A percentile compares a stretch with the other conserved stretches of the same genome.
These are phyloP conservation scores for Phytophthora pini DNA, from an alignment of 352 stramenopile genomes.

Conservation along the genomic window DNA sequence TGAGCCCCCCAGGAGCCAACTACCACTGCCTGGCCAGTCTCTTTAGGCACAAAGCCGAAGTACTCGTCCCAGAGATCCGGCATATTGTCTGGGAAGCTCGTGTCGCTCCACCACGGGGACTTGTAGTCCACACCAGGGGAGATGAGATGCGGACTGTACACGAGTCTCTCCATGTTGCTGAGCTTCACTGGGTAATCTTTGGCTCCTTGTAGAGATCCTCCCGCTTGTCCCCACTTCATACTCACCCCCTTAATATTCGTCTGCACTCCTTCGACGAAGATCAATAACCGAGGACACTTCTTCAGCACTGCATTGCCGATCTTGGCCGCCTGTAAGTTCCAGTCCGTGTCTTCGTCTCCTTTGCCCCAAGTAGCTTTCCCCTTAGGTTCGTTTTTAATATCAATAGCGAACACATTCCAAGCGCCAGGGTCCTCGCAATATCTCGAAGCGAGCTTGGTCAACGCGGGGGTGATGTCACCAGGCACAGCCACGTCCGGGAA, in stretches of 20 bases:
- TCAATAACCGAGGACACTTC: slow-evolving; percentile 62
- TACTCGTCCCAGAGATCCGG: slow-evolving; percentile 65
- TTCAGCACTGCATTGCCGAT: slow-evolving; percentile 76
- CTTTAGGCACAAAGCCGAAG: slow-evolving; percentile 70
- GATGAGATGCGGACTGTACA: slow-evolving; percentile 76
- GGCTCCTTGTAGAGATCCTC: slow-evolving; percentile 61
- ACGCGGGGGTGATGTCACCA: slow-evolving; percentile 58
- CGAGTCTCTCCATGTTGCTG: slow-evolving; percentile 71
- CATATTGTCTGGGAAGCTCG: slow-evolving; percentile 75
- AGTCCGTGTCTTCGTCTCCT: slow-evolving; percentile 69
- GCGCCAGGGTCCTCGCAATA: slow-evolving; percentile 66
- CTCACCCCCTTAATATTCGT: slow-evolving; percentile 66
- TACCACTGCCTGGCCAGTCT: slow-evolving; percentile 63
- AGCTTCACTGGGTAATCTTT: slow-evolving; percentile 72
- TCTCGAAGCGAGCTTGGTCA: slow-evolving; percentile 58
- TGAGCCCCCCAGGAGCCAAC: slow-evolving; percentile 73
- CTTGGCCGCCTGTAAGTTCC: slow-evolving; percentile 60
- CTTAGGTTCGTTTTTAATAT: slow-evolving; percentile 86
- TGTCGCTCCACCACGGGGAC: slow-evolving; percentile 65
- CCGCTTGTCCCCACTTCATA: slow-evolving; percentile 65
- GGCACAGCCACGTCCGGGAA: slow-evolving; percentile 68
- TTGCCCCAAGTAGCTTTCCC: slow-evolving; percentile 71
- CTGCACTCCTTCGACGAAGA: slow-evolving; percentile 82
- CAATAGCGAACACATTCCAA: slow-evolving; percentile 80
- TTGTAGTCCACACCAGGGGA: slow-evolving; percentile 71